Conservation (phyloP, 192 early-diverging fungal genomes). For the Linnemannia schmuckeri region DNA sequence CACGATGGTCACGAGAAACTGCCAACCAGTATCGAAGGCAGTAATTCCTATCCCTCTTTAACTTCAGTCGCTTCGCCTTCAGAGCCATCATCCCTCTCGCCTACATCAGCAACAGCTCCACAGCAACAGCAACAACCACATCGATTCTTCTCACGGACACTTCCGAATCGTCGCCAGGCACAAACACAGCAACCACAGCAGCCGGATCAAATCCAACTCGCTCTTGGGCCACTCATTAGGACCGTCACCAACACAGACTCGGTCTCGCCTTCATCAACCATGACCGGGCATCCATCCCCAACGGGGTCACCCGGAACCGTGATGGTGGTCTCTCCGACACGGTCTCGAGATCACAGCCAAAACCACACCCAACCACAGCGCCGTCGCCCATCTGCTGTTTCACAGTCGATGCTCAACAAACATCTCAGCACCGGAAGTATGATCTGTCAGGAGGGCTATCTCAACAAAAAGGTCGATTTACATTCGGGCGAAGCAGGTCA, state of each 20-base stretch:
- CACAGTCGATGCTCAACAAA: slow-evolving; percentile 16
- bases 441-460: slow-evolving; percentile 70
- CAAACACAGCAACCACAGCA: slow-evolving; percentile 5
- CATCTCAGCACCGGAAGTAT: slow-evolving; percentile 49
- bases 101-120: background rate
- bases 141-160: slow-evolving; percentile 4
- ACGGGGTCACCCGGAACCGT: background rate
- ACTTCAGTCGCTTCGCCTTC: background rate
- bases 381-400: background rate
- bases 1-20: slow-evolving; percentile 4
- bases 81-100: background rate
- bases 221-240: background rate
- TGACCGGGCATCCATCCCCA: background rate
- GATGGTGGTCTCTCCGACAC: background rate
- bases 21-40: background rate
- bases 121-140: background rate
- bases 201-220: slow-evolving; percentile 10
- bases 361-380: slow-evolving; percentile 8
- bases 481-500: slow-evolving; percentile 72
- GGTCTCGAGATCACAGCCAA: background rate
- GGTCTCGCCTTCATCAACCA: background rate
- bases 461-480: slow-evolving; percentile 82
- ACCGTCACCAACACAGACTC: background rate
- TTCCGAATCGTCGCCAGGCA: background rate
- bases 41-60: background rate